Evolutionary conservation across 306 rosid genomes (phyloP), one percentile per base, ranked within the genome.

Genomic region (Sicyos baderoa): DNA sequence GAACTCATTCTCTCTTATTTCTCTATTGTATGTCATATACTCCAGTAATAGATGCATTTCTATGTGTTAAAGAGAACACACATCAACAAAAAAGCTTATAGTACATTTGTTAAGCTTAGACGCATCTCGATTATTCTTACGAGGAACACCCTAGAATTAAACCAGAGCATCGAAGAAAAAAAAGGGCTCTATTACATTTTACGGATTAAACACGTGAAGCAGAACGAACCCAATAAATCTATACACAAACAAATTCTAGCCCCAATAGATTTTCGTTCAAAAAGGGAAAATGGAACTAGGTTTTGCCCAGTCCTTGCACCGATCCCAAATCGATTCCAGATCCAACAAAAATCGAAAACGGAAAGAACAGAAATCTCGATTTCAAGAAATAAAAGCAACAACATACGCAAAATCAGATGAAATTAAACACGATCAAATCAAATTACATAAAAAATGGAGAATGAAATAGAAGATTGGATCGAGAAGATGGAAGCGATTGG

Each of bases 241-340:
- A 65, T 45, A 21, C 71, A 2, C 6, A 65, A 21, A 37, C 45
- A 14, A 4, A 65, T 19, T 65, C 40, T 6, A 49, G 7, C 54
- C 40, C 21, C 16, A 0, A 27, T 2, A 7, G 11, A 27, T 13
- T 27, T 58, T 27, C 16, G 37, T 56, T 12, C n/a, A 56, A 56
- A 23, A 56, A 13, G 35, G 62, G 17, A 3, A 7, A 48, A 12
- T 12, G 62, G 23, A 12, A 6, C 40, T 35, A 44, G 70, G 54
- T 44, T 21, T 64, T 64, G 54, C 37, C 18, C 18, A 40, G 3
- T 47, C 18, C 21, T 45, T 63, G 17, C 25, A 3, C 27, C 69
- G 13, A n/a, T 9, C 32, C 25, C 52, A 63, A 63, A 40, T 63
- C 71, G 14, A 65, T 18, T 19, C 22, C 71, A 44, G 54, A 65